phyloP scores from a whole-genome alignment of 169 alveolate genomes.

The Hammondia hammondi region DNA sequence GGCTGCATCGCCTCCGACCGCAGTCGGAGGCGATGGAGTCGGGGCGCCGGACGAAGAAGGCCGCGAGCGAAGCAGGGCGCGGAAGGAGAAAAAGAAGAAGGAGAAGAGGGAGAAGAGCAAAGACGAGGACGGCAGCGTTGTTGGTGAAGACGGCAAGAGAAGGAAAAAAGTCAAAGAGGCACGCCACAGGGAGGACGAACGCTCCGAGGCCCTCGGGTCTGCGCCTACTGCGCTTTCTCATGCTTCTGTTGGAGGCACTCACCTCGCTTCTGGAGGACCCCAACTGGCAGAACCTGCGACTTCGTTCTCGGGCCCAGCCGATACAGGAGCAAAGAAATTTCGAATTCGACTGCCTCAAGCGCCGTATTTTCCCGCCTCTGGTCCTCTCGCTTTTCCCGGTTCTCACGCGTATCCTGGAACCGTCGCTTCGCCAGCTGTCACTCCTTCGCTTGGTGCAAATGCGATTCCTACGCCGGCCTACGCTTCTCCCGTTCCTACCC shows the following conservation, averaged over 20 bases:
- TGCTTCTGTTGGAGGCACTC: too few relatives aligned
- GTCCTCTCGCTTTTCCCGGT: too few relatives aligned
- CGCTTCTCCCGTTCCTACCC: too few relatives aligned
- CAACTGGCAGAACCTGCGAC: too few relatives aligned
- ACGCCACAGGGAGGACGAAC: background rate
- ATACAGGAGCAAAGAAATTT: background rate
- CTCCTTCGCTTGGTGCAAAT: background rate
- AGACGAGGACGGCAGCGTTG: background rate
- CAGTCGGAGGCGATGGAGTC: background rate
- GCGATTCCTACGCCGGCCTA: background rate
- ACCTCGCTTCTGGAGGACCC: too few relatives aligned
- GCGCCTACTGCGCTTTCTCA: too few relatives aligned
- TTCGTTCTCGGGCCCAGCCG: too few relatives aligned
- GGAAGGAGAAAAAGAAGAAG: background rate
- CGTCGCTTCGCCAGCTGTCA: background rate
- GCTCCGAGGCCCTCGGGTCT: too few relatives aligned
- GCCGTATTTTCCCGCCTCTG: background rate
- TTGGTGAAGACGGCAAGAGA: background rate
- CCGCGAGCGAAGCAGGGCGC: background rate
- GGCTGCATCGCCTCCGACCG: background rate
- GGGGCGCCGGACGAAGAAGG: background rate
- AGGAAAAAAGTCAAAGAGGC: background rate
- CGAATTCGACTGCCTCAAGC: background rate
- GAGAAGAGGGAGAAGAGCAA: background rate
- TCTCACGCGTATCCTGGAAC: too few relatives aligned